phyloP scores from a whole-genome alignment of 169 alveolate species.

The Babesia ovis region DNA sequence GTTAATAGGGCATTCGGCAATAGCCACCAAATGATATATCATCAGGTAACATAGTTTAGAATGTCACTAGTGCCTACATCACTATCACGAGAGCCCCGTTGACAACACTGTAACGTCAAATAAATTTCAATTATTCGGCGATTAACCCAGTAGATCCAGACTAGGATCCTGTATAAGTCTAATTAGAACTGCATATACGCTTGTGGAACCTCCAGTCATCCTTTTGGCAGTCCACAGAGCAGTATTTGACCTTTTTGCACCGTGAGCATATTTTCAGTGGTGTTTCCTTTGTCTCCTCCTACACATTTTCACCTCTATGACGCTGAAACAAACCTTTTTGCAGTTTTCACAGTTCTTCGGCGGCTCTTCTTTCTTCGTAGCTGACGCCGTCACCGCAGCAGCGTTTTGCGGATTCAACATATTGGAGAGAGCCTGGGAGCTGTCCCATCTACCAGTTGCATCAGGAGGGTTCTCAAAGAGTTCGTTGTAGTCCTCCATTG shows the following conservation, averaged over 20 bases:
- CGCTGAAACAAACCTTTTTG: slow-evolving; percentile 55
- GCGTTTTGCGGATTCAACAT: slow-evolving; percentile 29
- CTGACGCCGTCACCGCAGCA: neutral
- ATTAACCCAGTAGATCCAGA: neutral
- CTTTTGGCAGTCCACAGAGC: slow-evolving; percentile 84
- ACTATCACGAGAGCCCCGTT: no score
- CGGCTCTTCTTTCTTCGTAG: slow-evolving; percentile 9
- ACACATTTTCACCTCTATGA: neutral
- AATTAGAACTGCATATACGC: slow-evolving; percentile 73
- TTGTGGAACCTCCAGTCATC: slow-evolving; percentile 86
- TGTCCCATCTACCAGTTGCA: slow-evolving; percentile 78
- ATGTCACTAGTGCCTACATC: no score
- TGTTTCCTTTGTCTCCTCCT: slow-evolving; percentile 46
- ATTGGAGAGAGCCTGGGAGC: slow-evolving; percentile 58
- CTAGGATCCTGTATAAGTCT: neutral
- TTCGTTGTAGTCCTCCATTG: slow-evolving; percentile 76
- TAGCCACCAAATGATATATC: no score
- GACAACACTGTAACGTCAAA: no score
- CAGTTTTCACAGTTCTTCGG: slow-evolving; percentile 71
- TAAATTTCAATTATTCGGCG: neutral
- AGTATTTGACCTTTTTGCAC: slow-evolving; percentile 84
- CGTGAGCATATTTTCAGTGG: slow-evolving; percentile 76
- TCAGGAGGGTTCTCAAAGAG: slow-evolving; percentile 85
- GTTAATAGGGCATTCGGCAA: no score
- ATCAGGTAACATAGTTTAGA: no score